Evolutionary conservation across 352 stramenopile genomes (phyloP).

Genomic region (Globisporangium cederbergense): DNA sequence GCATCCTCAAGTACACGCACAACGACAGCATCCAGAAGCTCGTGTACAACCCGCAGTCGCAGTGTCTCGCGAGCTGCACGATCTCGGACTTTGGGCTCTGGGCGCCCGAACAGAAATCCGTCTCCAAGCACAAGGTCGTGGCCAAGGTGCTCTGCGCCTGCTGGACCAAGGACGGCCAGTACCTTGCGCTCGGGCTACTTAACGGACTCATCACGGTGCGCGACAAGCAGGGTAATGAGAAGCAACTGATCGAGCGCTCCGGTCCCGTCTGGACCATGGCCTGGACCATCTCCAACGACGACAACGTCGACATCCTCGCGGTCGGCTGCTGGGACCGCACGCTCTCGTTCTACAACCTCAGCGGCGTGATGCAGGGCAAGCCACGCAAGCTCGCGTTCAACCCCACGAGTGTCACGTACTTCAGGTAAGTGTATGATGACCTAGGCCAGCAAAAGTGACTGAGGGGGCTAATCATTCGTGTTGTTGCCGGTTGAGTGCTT

Average conservation of each 20-base stretch:
- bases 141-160: constrained; percentile 90
- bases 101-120: constrained; percentile 91
- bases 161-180: constrained; percentile 91
- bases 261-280: constrained; percentile 85
- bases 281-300: constrained; percentile 81
- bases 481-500: neutral
- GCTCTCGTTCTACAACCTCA: constrained; percentile 90
- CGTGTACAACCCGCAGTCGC: constrained; percentile 90
- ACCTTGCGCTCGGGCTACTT: constrained; percentile 90
- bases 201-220: constrained; percentile 90
- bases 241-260: constrained; percentile 84
- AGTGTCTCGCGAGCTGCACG: constrained; percentile 93
- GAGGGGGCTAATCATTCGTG: neutral
- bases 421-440: constrained; percentile 38
- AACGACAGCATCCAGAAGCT: constrained; percentile 92
- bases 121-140: constrained; percentile 93
- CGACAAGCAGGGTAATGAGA: constrained; percentile 90
- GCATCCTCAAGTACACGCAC: constrained; percentile 96
- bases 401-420: constrained; percentile 88
- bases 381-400: constrained; percentile 91
- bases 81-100: constrained; percentile 93
- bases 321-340: constrained; percentile 94
- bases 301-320: constrained; percentile 83
- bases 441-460: neutral
- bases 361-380: constrained; percentile 81